Evolutionary conservation across 306 rosid species (phyloP).

Genomic region (Hippophae rhamnoides): DNA sequence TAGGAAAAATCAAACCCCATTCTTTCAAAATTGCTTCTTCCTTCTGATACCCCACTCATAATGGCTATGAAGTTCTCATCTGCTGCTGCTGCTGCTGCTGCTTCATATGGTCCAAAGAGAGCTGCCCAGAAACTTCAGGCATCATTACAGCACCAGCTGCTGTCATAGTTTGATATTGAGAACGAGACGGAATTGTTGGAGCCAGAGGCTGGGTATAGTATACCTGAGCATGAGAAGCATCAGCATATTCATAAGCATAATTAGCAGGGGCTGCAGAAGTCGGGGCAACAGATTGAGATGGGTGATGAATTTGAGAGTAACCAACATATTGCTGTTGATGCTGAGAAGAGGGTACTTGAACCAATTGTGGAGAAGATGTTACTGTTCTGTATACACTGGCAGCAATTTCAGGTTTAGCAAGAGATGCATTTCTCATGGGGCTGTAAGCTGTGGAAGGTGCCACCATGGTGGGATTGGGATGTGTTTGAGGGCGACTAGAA

Average conservation of each 20-base stretch:
- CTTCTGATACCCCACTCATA: slow-evolving; percentile 28
- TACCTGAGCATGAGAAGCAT: slow-evolving; percentile 63
- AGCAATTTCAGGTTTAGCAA: slow-evolving; percentile 58
- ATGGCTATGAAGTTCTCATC: slow-evolving; percentile 64
- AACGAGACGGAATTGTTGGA: slow-evolving; percentile 49
- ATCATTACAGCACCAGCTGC: slow-evolving; percentile 34
- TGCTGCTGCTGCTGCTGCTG: slow-evolving; percentile 28
- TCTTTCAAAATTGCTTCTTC: slow-evolving; percentile 74
- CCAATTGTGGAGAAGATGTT: slow-evolving; percentile 42
- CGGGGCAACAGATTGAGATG: slow-evolving; percentile 65
- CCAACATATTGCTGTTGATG: slow-evolving; percentile 69
- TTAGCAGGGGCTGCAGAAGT: slow-evolving; percentile 35
- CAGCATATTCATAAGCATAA: slow-evolving; percentile 59
- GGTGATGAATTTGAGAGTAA: slow-evolving; percentile 77
- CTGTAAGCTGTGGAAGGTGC: slow-evolving; percentile 40
- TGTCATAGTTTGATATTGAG: slow-evolving; percentile 83
- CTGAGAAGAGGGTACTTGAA: slow-evolving; percentile 71
- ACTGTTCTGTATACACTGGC: slow-evolving; percentile 59
- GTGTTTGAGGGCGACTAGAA: slow-evolving; percentile 50
- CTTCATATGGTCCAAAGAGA: slow-evolving; percentile 57
- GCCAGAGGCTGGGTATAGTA: slow-evolving; percentile 75
- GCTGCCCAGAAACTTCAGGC: slow-evolving; percentile 62
- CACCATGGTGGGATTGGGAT: slow-evolving; percentile 47
- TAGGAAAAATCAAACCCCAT: slow-evolving; percentile 39
- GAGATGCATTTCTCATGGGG: slow-evolving; percentile 51